A percentile compares a stretch with the other conserved stretches of the same genome.
Conservation (phyloP, 2,329 filamentous ascomycete species). For the Cladosporium oxysporum region DNA sequence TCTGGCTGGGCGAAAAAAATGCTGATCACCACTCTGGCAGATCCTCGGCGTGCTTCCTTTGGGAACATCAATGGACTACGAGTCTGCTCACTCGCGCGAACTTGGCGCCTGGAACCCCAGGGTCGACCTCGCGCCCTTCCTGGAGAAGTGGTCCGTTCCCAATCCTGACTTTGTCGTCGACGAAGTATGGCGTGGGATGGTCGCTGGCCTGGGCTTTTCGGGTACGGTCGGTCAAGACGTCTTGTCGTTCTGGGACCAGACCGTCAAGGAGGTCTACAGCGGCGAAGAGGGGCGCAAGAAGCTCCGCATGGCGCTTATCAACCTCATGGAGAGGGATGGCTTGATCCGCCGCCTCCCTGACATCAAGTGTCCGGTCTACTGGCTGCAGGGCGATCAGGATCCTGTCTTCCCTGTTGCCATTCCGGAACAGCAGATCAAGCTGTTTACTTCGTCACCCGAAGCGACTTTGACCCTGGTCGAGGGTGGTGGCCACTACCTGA, state of each 20-base stretch:
- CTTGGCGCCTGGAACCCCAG: slow-evolving; percentile 51
- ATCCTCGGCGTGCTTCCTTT: slow-evolving; percentile 54
- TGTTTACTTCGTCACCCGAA: slow-evolving; percentile 47
- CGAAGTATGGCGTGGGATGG: slow-evolving; percentile 31
- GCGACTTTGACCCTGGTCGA: slow-evolving; percentile 47
- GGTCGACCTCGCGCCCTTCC: slow-evolving; percentile 30
- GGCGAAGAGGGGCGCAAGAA: slow-evolving; percentile 51
- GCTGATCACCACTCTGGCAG: slow-evolving; percentile 30
- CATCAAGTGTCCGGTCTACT: slow-evolving; percentile 51
- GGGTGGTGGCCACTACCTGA: slow-evolving; percentile 52
- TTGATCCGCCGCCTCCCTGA: slow-evolving; percentile 47
- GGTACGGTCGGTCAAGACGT: slow-evolving; percentile 39
- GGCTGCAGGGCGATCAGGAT: slow-evolving; percentile 48
- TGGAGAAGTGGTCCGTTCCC: slow-evolving; percentile 39
- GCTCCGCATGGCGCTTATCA: slow-evolving; percentile 51
- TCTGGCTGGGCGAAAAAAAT: neutral
- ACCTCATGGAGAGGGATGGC: slow-evolving; percentile 50
- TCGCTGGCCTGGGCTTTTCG: slow-evolving; percentile 40
- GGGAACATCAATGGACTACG: slow-evolving; percentile 53
- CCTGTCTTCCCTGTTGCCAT: slow-evolving; percentile 42
- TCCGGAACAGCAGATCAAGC: slow-evolving; percentile 48
- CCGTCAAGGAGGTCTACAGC: slow-evolving; percentile 46
- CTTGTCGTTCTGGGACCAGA: slow-evolving; percentile 45
- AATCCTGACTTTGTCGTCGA: slow-evolving; percentile 47
- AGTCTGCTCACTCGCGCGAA: slow-evolving; percentile 45